Conservation (phyloP, 78 protist species). For the Chrysochromulina parva region DNA sequence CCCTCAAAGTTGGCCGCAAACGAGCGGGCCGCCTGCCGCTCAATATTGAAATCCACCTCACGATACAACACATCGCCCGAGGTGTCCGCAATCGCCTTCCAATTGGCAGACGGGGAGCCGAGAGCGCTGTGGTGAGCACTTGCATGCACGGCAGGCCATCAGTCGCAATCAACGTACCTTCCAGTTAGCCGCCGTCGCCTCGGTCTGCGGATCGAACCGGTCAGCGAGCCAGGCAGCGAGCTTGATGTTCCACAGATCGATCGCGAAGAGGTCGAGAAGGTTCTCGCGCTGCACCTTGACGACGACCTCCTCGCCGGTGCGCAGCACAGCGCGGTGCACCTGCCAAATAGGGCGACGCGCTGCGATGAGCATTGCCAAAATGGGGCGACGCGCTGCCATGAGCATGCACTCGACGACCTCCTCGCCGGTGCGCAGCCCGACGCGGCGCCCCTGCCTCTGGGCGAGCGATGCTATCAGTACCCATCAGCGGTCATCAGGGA, state of each 20-base stretch:
- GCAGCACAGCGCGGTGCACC: slow-evolving; percentile 39
- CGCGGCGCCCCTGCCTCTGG: too few species aligned
- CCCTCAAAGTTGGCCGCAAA: neutral
- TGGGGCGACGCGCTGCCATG: too few species aligned
- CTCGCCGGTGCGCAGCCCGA: too few species aligned
- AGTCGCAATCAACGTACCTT: neutral
- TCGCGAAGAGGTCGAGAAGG: slow-evolving; percentile 15
- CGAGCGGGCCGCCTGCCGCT: neutral
- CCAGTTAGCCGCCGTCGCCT: neutral
- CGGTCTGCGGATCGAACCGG: neutral
- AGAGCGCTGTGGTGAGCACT: too few species aligned
- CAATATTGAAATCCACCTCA: slow-evolving; percentile 23
- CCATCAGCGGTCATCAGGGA: too few species aligned
- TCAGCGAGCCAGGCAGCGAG: neutral
- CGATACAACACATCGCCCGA: neutral
- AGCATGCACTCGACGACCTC: too few species aligned
- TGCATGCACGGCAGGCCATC: too few species aligned
- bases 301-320: slow-evolving; percentile 9
- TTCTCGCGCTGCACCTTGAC: slow-evolving; percentile 40
- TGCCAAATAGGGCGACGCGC: neutral
- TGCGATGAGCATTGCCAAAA: too few species aligned
- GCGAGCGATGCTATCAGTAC: too few species aligned
- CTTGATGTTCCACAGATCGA: neutral
- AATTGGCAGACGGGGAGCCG: neutral
- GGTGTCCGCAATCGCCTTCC: neutral